Percentiles rank a stretch among this genome's conserved stretches.
Conservation (phyloP, 2,329 filamentous ascomycete genomes). For the Fusarium devonianum region DNA sequence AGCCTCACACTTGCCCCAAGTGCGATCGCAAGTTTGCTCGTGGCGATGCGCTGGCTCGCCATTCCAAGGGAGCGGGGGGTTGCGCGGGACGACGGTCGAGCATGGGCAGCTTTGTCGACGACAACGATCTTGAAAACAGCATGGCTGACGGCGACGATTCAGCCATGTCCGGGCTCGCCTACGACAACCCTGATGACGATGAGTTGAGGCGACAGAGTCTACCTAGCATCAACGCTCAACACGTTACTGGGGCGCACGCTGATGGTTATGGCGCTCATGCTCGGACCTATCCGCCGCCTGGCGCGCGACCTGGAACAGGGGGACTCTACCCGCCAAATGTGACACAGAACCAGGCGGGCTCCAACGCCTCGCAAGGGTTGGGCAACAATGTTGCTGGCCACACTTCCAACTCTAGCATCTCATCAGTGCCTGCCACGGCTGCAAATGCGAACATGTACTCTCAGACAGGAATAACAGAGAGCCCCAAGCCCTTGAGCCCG, state of each 20-base stretch:
- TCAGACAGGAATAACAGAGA: conserved; percentile 80
- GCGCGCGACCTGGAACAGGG: conserved; percentile 56
- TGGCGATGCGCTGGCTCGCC: conserved; percentile 90
- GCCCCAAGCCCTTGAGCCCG: conserved; percentile 84
- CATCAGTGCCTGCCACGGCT: conserved; percentile 55
- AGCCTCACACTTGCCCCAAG: conserved; percentile 92
- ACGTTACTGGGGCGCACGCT: conserved; percentile 61
- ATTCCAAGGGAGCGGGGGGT: conserved; percentile 94
- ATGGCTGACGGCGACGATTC: conserved; percentile 61
- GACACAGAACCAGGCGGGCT: conserved; percentile 62
- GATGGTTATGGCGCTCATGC: conserved; percentile 66
- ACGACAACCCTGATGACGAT: conserved; percentile 65
- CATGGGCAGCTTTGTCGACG: conserved; percentile 80
- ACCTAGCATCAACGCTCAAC: conserved; percentile 77
- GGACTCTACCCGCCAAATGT: conserved; percentile 70
- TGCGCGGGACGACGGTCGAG: conserved; percentile 92
- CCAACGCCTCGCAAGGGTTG: conserved; percentile 61
- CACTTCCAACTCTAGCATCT: conserved; percentile 58
- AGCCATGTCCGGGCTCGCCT: conserved; percentile 63
- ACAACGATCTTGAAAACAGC: conserved; percentile 72
- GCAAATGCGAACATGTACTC: conserved; percentile 69
- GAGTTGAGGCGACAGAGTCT: conserved; percentile 73
- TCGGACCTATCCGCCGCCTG: conserved; percentile 81
- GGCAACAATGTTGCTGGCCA: conserved; percentile 54
- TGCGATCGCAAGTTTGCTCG: conserved; percentile 95